Evolutionary conservation across 2,329 filamentous ascomycete genomes (phyloP), one percentile per base, ranked within the genome.

Genomic region (Sporothrix brasiliensis): DNA sequence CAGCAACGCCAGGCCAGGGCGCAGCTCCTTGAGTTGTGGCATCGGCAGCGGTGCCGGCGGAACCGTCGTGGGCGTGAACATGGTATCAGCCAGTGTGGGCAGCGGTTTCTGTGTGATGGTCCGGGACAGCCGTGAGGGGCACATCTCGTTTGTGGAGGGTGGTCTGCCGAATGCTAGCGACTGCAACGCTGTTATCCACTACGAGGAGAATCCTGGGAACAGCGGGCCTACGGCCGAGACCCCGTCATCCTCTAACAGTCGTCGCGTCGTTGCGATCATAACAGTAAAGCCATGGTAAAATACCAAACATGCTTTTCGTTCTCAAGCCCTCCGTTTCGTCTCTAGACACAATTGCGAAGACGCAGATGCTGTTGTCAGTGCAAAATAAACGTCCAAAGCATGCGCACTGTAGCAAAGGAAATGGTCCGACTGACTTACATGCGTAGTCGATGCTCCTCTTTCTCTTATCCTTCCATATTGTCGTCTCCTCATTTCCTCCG

Each of bases 41-140:
- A 10, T 41, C 1, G 56, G 56, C 56, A 60, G 34, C 2, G 56
- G 34, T 9, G 30, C 30, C 21, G 56, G 56, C 30, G 56, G 30
- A 19, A 41, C 56, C n/a, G 34, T 60, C 19, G 56, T 60, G 3
- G 56, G 56, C 11, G 56, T 41, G 56, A 60, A 60, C 56, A 60
- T 60, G 9, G 7, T 41, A 34, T 3, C 9, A 34, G 34, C 19
- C n/a, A 11, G 19, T 21, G 19, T 27, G 53, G 24, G 10, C 6
- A 10, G 30, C 21, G 53, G 19, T 34, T 30, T 58, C 7, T 39
- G n/a, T 39, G 54, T n/a, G 54, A 39, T 39, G n/a, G 54, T 39
- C 14, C 14, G 27, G 30, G 30, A 6, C 14, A 58, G 24, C 3
- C 27, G 16, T 39, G 54, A 58, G 54, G 54, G 54, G 54, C 54